Base-by-base conservation (phyloP, 2,329 filamentous ascomycete genomes). In the Diaporthe ampelina region DNA sequence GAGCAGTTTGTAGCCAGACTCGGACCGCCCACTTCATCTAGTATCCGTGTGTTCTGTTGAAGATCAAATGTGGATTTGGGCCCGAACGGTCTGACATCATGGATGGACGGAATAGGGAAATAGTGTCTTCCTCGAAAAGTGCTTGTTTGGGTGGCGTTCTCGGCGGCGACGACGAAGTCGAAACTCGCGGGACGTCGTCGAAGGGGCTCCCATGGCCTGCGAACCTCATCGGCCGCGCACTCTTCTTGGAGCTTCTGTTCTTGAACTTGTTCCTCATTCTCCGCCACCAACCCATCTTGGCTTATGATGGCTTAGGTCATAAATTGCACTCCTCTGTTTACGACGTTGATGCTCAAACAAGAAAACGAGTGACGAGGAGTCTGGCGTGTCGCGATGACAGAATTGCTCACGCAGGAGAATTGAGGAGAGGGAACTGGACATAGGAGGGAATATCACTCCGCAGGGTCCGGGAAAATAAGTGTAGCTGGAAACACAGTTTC, bases 201-300 rank as follows among this genome's bases (percentile, higher is more conserved):
- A 65, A 65, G 24, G 32, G 58, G 48, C 43, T 58, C n/a, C 40
- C 54, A 45, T 54, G 43, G 45, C 63, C 61, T 6, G 63, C 40
- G 52, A 59, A 69, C 26, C 72, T 29, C 21, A 15, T 37, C 54
- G 72, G 72, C 40, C 72, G 61, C 11, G 50, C 52, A n/a, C 54
- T 71, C 69, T 45, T 71, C 69, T 69, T 40, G 73, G 67, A 35
- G 48, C 45, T 71, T 40, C 63, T 50, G 45, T 61, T 74, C 26
- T 45, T 70, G 67, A 74, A 68, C 35, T 71, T 74, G 57, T 74
- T 74, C 35, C 73, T 69, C 67, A 74, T 63, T 37, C 57, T 69
- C n/a, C 67, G 67, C 58, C 58, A 74, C 73, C 73, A 74, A 29
- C 52, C 48, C 73, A 74, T 71, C 63, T 67, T 67, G 63, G 45